A percentile compares a stretch with the other conserved stretches of the same genome.
phyloP scores from a whole-genome alignment of 2,329 filamentous ascomycete genomes.

The Xylaria sp. region DNA sequence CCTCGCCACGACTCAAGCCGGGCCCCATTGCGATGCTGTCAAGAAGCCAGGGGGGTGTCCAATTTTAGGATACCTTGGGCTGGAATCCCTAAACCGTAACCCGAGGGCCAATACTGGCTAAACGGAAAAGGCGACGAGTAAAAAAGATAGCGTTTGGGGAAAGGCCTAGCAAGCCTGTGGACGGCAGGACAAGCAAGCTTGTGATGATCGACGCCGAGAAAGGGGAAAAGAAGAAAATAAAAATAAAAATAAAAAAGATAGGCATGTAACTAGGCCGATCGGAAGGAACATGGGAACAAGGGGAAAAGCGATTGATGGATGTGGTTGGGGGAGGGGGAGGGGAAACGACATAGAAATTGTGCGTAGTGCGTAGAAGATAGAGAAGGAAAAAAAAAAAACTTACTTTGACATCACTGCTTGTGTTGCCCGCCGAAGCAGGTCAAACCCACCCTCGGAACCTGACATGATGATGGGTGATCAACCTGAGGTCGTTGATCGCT shows the following conservation, averaged over 20 bases:
- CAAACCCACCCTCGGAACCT: constrained; percentile 56
- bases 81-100: constrained; percentile 26
- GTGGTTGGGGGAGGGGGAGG: constrained; percentile 7
- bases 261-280: too few relatives aligned
- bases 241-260: constrained; percentile 1
- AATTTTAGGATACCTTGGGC: constrained; percentile 22
- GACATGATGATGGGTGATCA: constrained; percentile 47
- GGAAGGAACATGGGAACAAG: too few relatives aligned
- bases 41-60: constrained; percentile 5
- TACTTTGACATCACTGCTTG: constrained; percentile 66
- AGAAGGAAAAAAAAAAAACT: constrained; percentile 38
- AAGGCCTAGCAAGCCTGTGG: constrained; percentile 6
- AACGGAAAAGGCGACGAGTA: too few relatives aligned
- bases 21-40: constrained; percentile 20
- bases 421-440: constrained; percentile 63
- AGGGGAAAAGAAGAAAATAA: constrained; percentile 13
- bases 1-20: constrained; percentile 11
- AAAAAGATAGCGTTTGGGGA: constrained; percentile 18
- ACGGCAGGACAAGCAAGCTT: constrained; percentile 10
- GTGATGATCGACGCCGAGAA: constrained; percentile 9
- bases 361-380: constrained; percentile 25
- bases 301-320: constrained; percentile 11
- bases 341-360: too few relatives aligned
- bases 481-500: constrained; percentile 22
- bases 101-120: constrained; percentile 27